Base-by-base conservation (phyloP, 2,329 filamentous ascomycete species). In the Calonectria hawksworthii region DNA sequence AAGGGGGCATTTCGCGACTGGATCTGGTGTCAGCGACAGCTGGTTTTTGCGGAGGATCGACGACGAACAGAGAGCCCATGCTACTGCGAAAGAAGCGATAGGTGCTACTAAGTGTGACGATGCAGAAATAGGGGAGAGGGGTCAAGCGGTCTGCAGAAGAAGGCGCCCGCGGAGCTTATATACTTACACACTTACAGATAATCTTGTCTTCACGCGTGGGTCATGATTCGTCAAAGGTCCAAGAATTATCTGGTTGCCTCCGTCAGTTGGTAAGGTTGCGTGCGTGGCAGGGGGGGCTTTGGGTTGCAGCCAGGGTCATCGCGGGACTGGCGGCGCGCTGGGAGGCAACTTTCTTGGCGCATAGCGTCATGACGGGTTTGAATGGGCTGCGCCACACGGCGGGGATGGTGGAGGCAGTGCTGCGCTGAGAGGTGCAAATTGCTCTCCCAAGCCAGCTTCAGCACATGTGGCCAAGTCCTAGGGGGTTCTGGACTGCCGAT, bases 1-100 rank as follows among this genome's bases (percentile, higher is more conserved):
- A 86, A 64, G 82, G 83, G 74, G 85, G 80, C 85, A 86, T 86
- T 23, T 80, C 79, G 76, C 74, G 79, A 70, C 80, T 80, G 78
- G 70, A 64, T 66, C 69, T 76, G 73, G 63, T 71, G 77, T 80
- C 75, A 81, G 77, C 76, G 78, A 75, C 78, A 78, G 74, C 73
- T 70, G 75, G 61, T 71, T 79, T 51, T n/a, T 80, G 72, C 65
- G 77, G 72, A 50, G 76, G 75, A 47, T 63, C 34, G 14, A 75
- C 73, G 74, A 80, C 79, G 73, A 80, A 80, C 79, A 80, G 77
- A 71, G 79, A 80, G 77, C 79, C 79, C 79, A 80, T 80, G 75
- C 79, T 80, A 76, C 68, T 61, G 36, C 51, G 52, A n/a, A 16
- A 41, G 34, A 28, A 63, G 56, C 56, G 38, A 30, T 36, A 28